A percentile compares a stretch with the other conserved stretches of the same genome.
These are phyloP conservation scores for Colletotrichum theobromicola DNA, from an alignment of 2,329 filamentous ascomycete species.

Conservation along the genomic window DNA sequence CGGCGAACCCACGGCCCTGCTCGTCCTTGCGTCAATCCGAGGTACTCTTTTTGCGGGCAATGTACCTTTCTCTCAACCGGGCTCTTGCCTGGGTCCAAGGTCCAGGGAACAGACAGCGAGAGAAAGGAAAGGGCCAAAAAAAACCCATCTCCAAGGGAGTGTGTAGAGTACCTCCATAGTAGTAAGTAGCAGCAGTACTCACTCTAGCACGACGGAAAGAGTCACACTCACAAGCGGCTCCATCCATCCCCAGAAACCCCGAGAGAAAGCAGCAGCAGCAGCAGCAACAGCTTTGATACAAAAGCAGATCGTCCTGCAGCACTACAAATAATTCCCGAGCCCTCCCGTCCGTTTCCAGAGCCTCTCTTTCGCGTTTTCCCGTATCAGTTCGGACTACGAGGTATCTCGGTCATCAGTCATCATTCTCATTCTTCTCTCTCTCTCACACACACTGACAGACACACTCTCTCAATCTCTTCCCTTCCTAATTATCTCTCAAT, in stretches of 20 bases:
- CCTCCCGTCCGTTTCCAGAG: background rate
- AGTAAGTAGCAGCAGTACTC: background rate
- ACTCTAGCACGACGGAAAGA: conserved; percentile 23
- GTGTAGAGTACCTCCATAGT: background rate
- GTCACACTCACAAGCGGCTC: conserved; percentile 22
- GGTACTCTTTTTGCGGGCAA: conserved; percentile 2
- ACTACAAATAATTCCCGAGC: conserved; percentile 11
- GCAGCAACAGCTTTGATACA: conserved; percentile 2
- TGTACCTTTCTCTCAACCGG: background rate
- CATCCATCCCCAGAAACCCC: conserved; percentile 1
- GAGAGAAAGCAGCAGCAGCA: background rate
- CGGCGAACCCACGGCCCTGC: conserved; percentile 22
- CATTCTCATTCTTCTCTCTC: background rate
- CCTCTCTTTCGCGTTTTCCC: background rate
- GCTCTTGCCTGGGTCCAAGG: background rate
- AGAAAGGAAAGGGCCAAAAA: background rate
- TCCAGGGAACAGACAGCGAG: background rate
- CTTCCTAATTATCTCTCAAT: background rate
- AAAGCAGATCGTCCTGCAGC: background rate
- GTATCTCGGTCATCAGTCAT: background rate
- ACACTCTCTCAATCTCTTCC: background rate
- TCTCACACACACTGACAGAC: too few species aligned
- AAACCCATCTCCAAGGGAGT: conserved; percentile 9
- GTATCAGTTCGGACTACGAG: background rate
- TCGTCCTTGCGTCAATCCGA: conserved; percentile 16